Base-by-base conservation (phyloP, 352 stramenopile species). In the Globisporangium nagaii region DNA sequence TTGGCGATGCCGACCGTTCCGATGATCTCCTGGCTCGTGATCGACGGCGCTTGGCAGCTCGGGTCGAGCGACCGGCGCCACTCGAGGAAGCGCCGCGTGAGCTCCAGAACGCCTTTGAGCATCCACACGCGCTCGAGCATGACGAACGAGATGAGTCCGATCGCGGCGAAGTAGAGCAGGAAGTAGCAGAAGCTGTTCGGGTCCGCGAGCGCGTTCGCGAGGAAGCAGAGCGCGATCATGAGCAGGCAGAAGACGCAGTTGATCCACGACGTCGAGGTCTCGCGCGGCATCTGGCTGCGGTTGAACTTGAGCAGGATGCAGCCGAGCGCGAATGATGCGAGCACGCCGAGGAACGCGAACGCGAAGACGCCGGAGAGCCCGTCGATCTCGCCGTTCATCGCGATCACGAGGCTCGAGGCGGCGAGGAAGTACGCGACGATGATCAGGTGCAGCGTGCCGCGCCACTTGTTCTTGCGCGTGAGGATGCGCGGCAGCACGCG, bases 241-340 rank as follows among this genome's bases (percentile, higher is more conserved):
- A 65, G 8, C 15, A 85, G 20, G 36, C 70, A 86, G 41, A 86
- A 84, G 10, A 51, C 49, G 27, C 62, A 58, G 60, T 82, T 81
- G 36, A 63, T 39, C 82, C 87, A 96, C 28, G 80, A 86, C 8
- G 85, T 83, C 1, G 65, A 70, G 24, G 63, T 75, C 31, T 73
- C 75, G 17, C 90, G 71, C 1, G 87, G 87, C 36, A 97, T 89
- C 17, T 80, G 68, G 24, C 81, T 68, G 8, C 84, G 65, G 52
- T 93, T 86, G 45, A 86, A 64, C 58, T 93, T 93, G 40, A 94
- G 75, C 5, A 88, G 17, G 31, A 92, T 79, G 49, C 76, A 86
- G 36, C 75, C 83, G 28, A 71, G 46, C 1, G 70, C 73, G 58
- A 93, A 94, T 28, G 91, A 75, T 8, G 56, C 68, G 62, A 94